Evolutionary conservation across 768 basidiomycete genomes (phyloP), one percentile per base, ranked within the genome.

Genomic region (Paxillus ammoniavirescens): DNA sequence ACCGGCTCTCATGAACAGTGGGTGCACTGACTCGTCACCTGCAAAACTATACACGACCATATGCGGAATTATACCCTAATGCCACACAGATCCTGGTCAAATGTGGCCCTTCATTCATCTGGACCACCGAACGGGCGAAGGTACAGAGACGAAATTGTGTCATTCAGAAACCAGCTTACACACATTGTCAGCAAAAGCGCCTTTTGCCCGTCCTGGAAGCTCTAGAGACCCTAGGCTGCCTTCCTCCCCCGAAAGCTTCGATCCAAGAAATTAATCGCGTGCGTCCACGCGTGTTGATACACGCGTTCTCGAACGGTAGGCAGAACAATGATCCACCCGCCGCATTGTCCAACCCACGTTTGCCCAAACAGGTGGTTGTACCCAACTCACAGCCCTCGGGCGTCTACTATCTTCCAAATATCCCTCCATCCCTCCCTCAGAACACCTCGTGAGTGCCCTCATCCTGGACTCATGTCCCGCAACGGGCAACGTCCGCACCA

Each of bases 261-360:
- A n/a, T 15, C 21, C 42, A 48, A 2, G 45, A 14, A 4, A n/a
- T 40, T 26, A n/a, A 41, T 41, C 37, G 49, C 12, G 33, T 31
- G 12, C 57, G 52, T 35, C 57, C 65, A 42, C 65, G 65, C 14
- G 21, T 67, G 15, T 63, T 70, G 8, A 40, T 65, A 10, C 66
- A 67, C 40, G 65, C 57, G 1, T 70, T 70, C 52, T 70, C 68
- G 35, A 67, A 70, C 33, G 66, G 68, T 70, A 50, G 4, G 40
- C 7, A 36, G 4, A 1, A 26, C n/a, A 23, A 42, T 4, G 37
- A 13, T 47, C 35, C 23, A 30, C 12, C 6, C 18, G 6, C 12
- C 21, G n/a, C 38, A 7, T 17, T n/a, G 28, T 42, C 36, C 14
- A 33, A 15, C 26, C 17, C 36, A 58, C n/a, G 26, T 53, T 31